These are phyloP conservation scores for Leccinum uliginosum DNA, from an alignment of 768 basidiomycete genomes.

Conservation along the genomic window DNA sequence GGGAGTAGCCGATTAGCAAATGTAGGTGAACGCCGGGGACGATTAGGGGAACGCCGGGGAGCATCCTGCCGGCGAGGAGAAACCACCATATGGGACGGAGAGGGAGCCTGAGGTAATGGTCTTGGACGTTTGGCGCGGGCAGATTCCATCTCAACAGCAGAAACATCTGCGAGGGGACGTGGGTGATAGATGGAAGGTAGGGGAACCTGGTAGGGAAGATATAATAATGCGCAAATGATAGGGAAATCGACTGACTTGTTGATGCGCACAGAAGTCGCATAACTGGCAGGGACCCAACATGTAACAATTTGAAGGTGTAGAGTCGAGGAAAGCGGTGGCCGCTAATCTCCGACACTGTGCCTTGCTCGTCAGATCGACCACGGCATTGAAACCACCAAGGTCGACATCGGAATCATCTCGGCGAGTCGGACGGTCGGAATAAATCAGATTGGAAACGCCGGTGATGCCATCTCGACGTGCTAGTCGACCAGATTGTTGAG, in stretches of 20 bases:
- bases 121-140: not conserved
- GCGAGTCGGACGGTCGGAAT: not conserved
- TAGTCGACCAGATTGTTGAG: constrained; percentile 4
- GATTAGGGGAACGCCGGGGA: not conserved
- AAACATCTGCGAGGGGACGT: not conserved
- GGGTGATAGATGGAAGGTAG: not conserved
- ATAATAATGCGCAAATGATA: not conserved
- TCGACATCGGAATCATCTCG: not conserved
- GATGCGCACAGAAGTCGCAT: not conserved
- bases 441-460: constrained; percentile 2
- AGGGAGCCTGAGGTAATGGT: not conserved
- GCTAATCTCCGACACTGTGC: not conserved
- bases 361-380: not conserved
- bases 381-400: not conserved
- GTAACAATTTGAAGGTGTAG: not conserved
- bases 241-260: not conserved
- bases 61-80: not conserved
- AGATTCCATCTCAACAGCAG: not conserved
- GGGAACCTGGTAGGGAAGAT: not conserved
- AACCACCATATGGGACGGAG: not conserved
- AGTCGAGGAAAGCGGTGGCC: not conserved
- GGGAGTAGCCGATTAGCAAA: not conserved
- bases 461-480: not conserved
- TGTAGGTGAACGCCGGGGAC: not conserved
- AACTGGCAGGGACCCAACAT: not conserved